phyloP scores from a whole-genome alignment of 2,329 filamentous ascomycete genomes.

The Aspergillus sp. region DNA sequence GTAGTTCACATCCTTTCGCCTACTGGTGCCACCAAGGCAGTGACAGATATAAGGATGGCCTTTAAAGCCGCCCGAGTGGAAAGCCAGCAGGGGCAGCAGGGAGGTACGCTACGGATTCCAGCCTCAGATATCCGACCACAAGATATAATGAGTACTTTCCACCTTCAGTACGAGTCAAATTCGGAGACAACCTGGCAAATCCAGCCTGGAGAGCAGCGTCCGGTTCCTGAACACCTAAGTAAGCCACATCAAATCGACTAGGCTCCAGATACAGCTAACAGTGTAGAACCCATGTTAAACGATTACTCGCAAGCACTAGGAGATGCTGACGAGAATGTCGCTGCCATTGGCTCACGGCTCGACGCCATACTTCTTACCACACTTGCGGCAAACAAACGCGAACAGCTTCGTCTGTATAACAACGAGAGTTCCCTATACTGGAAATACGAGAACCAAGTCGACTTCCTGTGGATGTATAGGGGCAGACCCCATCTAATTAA shows the following conservation, averaged over 20 bases:
- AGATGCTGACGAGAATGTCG: neutral
- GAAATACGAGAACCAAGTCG: neutral
- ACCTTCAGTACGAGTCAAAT: neutral
- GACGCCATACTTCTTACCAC: neutral
- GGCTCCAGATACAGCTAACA: neutral
- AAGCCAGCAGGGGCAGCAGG: neutral
- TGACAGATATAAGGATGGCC: neutral
- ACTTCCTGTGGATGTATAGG: neutral
- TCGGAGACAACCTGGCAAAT: neutral
- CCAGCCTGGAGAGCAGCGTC: neutral
- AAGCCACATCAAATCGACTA: neutral
- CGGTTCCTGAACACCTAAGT: neutral
- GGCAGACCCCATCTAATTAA: neutral
- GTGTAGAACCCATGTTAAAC: neutral
- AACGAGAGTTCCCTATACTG: neutral
- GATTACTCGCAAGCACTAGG: neutral
- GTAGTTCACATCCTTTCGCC: neutral
- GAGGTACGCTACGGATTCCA: neutral
- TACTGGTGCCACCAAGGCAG: too few relatives aligned
- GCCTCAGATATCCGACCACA: neutral
- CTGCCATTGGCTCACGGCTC: neutral
- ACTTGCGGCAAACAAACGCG: neutral
- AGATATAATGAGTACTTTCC: neutral
- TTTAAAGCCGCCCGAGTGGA: neutral
- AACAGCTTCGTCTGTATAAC: neutral